Evolutionary conservation across 2,329 filamentous ascomycete genomes (phyloP).

Genomic region (Mycosphaerella sp.): DNA sequence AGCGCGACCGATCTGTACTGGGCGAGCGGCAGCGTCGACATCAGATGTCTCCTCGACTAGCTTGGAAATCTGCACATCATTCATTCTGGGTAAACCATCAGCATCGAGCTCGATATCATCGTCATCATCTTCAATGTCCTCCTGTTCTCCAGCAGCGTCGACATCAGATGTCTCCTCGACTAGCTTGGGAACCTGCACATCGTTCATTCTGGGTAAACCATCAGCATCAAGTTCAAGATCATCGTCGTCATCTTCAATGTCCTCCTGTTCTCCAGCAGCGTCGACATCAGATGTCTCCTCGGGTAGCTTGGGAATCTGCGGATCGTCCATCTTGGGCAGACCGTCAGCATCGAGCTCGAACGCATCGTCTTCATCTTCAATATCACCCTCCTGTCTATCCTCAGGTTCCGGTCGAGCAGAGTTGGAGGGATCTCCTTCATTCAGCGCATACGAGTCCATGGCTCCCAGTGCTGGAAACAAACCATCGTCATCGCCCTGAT

Average conservation of each 20-base stretch:
- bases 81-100: no score
- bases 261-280: no score
- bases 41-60: not conserved
- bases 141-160: not conserved
- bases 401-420: not conserved
- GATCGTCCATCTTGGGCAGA: not conserved
- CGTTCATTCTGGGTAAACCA: no score
- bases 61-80: no score
- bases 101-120: no score
- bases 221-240: no score
- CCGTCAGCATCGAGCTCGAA: not conserved
- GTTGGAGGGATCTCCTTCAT: not conserved
- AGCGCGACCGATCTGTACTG: not conserved
- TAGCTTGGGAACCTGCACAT: no score
- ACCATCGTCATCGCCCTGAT: not conserved
- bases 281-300: not conserved
- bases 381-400: constrained; percentile 1
- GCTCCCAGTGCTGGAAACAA: not conserved
- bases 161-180: not conserved
- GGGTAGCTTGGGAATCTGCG: not conserved
- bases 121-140: no score
- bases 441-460: not conserved
- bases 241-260: no score
- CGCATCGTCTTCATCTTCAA: not conserved
- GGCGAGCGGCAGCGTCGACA: not conserved